These are phyloP conservation scores for Canavalia ensiformis DNA, from an alignment of 306 rosid genomes.

Conservation along the genomic window DNA sequence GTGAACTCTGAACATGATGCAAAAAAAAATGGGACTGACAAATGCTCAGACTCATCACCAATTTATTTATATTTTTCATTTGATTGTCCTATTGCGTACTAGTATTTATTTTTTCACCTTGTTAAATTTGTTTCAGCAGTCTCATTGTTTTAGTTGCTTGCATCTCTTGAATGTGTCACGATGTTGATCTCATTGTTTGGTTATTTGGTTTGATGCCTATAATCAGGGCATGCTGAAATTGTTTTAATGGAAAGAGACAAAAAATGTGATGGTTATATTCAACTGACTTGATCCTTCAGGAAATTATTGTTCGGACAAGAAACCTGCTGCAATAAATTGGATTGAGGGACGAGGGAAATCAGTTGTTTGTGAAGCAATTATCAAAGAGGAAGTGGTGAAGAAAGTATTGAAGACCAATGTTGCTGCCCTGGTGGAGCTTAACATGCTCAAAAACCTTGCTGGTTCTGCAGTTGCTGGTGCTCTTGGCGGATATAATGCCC, in stretches of 20 bases:
- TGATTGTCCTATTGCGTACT: background rate
- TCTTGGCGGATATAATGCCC: conserved; percentile 83
- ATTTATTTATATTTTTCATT: background rate
- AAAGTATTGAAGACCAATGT: conserved; percentile 78
- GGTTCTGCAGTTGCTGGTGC: conserved; percentile 84
- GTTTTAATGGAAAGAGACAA: conserved; percentile 22
- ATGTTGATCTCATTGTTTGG: conserved; percentile 21
- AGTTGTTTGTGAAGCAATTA: conserved; percentile 78
- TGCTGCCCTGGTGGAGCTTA: conserved; percentile 74
- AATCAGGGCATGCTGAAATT: conserved; percentile 8
- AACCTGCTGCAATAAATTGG: conserved; percentile 85
- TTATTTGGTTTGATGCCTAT: conserved; percentile 32
- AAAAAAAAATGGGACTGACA: background rate
- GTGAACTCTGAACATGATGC: background rate
- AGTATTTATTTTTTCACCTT: conserved; percentile 5
- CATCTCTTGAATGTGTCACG: conserved; percentile 25
- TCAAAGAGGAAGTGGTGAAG: conserved; percentile 72
- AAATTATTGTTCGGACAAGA: conserved; percentile 84
- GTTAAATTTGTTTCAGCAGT: background rate
- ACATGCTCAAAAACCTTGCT: conserved; percentile 81
- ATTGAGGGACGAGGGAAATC: conserved; percentile 89
- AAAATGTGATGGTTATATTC: conserved; percentile 22
- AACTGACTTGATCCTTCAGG: conserved; percentile 51
- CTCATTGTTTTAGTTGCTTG: conserved; percentile 16
- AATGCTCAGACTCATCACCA: background rate